Conservation (phyloP, 345 rosid species). For the Pugionium cornutum region DNA sequence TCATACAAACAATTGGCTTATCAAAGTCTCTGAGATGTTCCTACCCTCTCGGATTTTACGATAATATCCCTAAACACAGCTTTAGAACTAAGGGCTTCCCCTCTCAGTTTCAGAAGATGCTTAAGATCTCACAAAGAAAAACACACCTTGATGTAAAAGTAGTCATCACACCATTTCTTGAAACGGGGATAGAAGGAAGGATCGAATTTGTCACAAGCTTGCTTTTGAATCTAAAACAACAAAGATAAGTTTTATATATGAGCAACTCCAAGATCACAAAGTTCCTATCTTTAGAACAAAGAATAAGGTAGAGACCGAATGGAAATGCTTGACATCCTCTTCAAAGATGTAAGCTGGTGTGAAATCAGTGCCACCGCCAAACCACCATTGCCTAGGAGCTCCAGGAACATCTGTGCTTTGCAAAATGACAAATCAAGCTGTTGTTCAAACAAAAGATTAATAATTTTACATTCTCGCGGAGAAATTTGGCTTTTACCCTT, state of each 20-base stretch:
- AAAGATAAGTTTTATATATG: neutral
- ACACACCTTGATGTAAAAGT: constrained; percentile 83
- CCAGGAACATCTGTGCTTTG: constrained; percentile 71
- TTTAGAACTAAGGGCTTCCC: too few species aligned
- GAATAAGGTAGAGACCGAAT: constrained; percentile 51
- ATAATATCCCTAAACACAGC: neutral
- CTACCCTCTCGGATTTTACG: too few species aligned
- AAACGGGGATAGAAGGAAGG: constrained; percentile 82
- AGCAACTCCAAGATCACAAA: constrained; percentile 14
- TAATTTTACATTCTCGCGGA: neutral
- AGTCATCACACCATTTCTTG: constrained; percentile 98
- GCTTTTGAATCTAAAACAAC: constrained; percentile 66
- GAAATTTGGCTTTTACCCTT: constrained; percentile 50
- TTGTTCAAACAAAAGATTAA: constrained; percentile 3
- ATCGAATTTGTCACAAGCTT: constrained; percentile 87
- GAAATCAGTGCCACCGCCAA: constrained; percentile 99
- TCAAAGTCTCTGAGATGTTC: neutral
- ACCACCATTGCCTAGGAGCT: constrained; percentile 99
- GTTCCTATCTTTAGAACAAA: constrained; percentile 1
- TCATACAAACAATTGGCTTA: constrained; percentile 16
- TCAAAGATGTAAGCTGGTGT: constrained; percentile 96
- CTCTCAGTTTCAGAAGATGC: neutral
- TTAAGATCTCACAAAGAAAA: constrained; percentile 5
- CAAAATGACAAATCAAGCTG: too few species aligned
- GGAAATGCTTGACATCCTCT: constrained; percentile 95